Conservation (phyloP, 305 asterid genomes). For the Fraxinus sp. region DNA sequence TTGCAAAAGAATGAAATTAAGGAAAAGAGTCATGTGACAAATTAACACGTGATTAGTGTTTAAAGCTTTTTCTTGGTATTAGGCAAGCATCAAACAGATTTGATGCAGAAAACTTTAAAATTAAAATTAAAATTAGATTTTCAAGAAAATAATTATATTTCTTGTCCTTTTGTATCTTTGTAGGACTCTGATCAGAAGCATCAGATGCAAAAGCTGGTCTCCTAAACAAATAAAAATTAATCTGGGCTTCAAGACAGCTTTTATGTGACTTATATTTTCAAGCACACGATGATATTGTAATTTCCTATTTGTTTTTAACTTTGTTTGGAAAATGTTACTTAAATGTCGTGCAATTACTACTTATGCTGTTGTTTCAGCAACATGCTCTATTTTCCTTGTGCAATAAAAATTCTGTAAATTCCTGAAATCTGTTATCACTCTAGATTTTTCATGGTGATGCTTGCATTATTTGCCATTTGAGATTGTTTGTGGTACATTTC, state of each 20-base stretch:
- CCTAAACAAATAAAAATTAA: conserved; percentile 31
- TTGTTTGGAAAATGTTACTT: background rate
- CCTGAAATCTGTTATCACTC: background rate
- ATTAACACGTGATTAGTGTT: background rate
- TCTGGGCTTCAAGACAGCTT: background rate
- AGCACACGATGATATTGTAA: background rate
- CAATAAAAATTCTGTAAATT: background rate
- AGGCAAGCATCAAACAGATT: background rate
- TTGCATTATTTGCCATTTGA: background rate
- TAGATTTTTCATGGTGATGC: background rate
- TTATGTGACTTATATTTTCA: background rate
- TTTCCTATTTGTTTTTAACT: background rate
- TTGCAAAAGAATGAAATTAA: background rate
- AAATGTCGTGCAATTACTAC: background rate
- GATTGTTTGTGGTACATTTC: background rate
- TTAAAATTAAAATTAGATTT: no score
- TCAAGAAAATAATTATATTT: background rate
- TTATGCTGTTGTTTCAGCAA: background rate
- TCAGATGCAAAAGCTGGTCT: conserved; percentile 41
- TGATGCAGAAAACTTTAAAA: background rate
- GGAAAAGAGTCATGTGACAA: background rate
- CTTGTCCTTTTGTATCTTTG: background rate
- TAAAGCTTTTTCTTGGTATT: background rate
- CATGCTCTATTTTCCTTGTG: background rate
- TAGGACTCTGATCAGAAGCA: conserved; percentile 45